phyloP scores from a whole-genome alignment of 2,329 filamentous ascomycete species.

The Epichloe coenophiala region DNA sequence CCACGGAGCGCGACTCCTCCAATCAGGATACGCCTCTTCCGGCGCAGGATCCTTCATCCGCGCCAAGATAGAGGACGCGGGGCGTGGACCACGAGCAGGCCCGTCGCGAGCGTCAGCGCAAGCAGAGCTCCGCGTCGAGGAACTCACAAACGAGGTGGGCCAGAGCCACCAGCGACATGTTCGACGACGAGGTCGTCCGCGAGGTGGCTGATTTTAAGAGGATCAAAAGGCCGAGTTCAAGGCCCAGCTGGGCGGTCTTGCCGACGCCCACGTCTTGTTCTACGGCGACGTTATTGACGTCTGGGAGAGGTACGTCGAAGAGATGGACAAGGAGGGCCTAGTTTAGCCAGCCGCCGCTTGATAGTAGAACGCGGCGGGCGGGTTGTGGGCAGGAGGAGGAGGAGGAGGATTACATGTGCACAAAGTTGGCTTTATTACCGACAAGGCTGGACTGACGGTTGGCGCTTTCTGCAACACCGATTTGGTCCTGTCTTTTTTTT shows the following conservation, averaged over 20 bases:
- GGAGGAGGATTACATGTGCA: too few species aligned
- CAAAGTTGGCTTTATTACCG: too few species aligned
- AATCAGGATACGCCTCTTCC: slow-evolving; percentile 39
- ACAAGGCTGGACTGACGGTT: too few species aligned
- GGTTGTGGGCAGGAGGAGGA: too few species aligned
- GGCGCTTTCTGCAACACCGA: too few species aligned
- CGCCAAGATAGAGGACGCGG: slow-evolving; percentile 83
- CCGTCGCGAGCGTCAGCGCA: slow-evolving; percentile 72
- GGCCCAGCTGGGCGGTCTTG: slow-evolving; percentile 68
- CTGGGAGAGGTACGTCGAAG: slow-evolving; percentile 82
- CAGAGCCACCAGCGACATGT: slow-evolving; percentile 76
- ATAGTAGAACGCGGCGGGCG: background rate
- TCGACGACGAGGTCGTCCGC: slow-evolving; percentile 89
- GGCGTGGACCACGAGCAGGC: slow-evolving; percentile 93
- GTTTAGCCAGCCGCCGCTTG: slow-evolving; percentile 12
- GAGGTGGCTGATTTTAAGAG: slow-evolving; percentile 91
- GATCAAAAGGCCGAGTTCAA: slow-evolving; percentile 88
- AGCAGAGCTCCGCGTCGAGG: slow-evolving; percentile 82
- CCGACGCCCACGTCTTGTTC: slow-evolving; percentile 76
- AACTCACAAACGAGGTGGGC: slow-evolving; percentile 81
- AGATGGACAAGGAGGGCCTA: slow-evolving; percentile 61
- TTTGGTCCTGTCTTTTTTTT: too few species aligned
- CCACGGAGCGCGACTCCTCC: slow-evolving; percentile 70
- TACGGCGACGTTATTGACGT: slow-evolving; percentile 67
- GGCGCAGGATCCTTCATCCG: slow-evolving; percentile 74